Base-by-base conservation (phyloP, 345 rosid genomes). In the Luvunga scandens region DNA sequence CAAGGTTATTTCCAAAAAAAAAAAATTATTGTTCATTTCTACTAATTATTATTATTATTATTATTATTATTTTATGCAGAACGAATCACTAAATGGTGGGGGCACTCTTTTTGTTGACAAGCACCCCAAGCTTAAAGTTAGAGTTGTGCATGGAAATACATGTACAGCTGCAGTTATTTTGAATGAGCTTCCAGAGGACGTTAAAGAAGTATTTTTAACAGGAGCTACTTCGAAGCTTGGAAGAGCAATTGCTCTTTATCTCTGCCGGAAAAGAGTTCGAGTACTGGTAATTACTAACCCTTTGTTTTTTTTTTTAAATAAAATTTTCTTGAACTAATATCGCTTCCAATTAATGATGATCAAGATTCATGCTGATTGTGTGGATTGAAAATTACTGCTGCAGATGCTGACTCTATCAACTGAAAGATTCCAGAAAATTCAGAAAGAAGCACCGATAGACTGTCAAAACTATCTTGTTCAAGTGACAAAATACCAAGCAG, bases 141-240 rank as follows among this genome's bases (percentile, higher is more conserved):
- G 97, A 77, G 97, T 97, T 60, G 99, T 97, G 50, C 99, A 97
- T 82, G 99, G 99, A 60, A 97, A 97, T 77, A 97, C 99, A n/a
- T 84, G 91, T 45, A 97, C 99, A 0, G 98, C 98, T 22, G 99
- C 98, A 4, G 99, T 97, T 34, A 94, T 97, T 81, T 91, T 97
- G 30, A 78, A 94, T 68, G 98, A 93, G 59, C 79, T 97, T 55
- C 90, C 93, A 0, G 73, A 84, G 65, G 96, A 94, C 57, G 95
- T 91, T 21, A 80, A 86, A 75, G 98, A 94, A 80, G 97, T 97
- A 60, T 94, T 97, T 84, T 79, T 97, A 80, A 89, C 98, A 0
- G 99, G 99, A 73, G 98, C 98, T 53, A 97, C 99, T 86, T 97
- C 98, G 73, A 97, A 97, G 86, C 96, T 97, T 14, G 99, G 99